Conservation (phyloP, 2,329 filamentous ascomycete species). For the Epichloe baconii region DNA sequence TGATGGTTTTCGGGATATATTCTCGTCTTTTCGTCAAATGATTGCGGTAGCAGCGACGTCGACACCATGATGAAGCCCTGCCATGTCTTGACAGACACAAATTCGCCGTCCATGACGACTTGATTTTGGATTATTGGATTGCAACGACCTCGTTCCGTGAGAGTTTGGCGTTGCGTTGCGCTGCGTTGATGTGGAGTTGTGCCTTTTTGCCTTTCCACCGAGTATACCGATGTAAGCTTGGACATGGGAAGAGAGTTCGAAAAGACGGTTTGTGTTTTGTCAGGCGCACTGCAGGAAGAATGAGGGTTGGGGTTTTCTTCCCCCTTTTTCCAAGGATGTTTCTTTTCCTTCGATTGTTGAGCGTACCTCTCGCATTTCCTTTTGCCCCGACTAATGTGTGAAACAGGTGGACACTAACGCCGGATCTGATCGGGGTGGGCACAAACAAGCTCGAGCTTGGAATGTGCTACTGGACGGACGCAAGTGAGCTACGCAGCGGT, state of each 20-base stretch:
- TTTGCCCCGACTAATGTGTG: neutral
- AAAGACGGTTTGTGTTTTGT: too few species aligned
- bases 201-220: too few species aligned
- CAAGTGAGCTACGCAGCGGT: too few species aligned
- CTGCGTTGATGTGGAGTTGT: too few species aligned
- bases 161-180: too few species aligned
- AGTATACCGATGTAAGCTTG: too few species aligned
- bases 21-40: neutral
- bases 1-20: neutral
- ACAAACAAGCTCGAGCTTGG: neutral
- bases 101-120: conserved; percentile 3
- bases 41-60: conserved; percentile 1
- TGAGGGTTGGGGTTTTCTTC: too few species aligned
- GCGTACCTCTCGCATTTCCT: neutral
- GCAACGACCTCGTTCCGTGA: too few species aligned
- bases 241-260: too few species aligned
- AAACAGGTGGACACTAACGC: neutral
- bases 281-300: too few species aligned
- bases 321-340: neutral
- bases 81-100: conserved; percentile 4
- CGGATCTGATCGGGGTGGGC: too few species aligned
- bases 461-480: neutral
- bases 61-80: conserved; percentile 5
- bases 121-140: too few species aligned
- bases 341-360: neutral